Conservation (phyloP, 2,329 filamentous ascomycete species). For the Xylaria sp. region DNA sequence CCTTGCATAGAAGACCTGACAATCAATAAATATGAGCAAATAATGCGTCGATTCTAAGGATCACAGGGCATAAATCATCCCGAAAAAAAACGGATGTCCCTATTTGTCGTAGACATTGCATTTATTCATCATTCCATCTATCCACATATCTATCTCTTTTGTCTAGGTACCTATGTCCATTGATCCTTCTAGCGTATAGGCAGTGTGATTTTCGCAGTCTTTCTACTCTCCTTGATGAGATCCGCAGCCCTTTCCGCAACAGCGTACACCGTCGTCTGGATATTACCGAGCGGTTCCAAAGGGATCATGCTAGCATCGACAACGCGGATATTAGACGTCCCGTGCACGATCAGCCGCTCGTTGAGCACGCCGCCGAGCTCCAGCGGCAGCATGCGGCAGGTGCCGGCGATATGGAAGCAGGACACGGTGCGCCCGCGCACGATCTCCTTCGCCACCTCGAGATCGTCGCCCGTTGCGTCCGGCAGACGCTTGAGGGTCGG, state of each 20-base stretch:
- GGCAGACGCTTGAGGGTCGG: slow-evolving; percentile 53
- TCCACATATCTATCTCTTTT: background rate
- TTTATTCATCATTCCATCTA: slow-evolving; percentile 6
- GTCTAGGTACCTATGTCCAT: background rate
- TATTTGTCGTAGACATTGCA: background rate
- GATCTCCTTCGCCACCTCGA: slow-evolving; percentile 53
- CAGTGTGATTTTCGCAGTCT: background rate
- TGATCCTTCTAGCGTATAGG: slow-evolving; percentile 7
- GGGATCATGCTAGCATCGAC: slow-evolving; percentile 44
- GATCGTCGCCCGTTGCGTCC: slow-evolving; percentile 46
- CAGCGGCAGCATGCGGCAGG: slow-evolving; percentile 61
- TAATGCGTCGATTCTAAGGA: background rate
- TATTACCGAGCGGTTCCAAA: slow-evolving; percentile 41
- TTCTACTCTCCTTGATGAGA: slow-evolving; percentile 41
- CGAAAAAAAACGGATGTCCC: background rate
- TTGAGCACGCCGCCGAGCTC: slow-evolving; percentile 59
- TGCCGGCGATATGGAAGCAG: slow-evolving; percentile 61
- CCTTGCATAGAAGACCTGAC: no score
- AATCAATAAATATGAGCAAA: no score
- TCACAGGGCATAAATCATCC: background rate
- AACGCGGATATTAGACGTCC: slow-evolving; percentile 51
- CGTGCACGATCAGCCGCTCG: slow-evolving; percentile 55
- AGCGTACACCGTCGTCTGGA: slow-evolving; percentile 43
- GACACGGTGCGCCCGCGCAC: slow-evolving; percentile 52
- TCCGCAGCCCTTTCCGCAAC: slow-evolving; percentile 42